Evolutionary conservation across 768 basidiomycete genomes (phyloP), one percentile per base, ranked within the genome.

Genomic region (Amanita fuliginea): DNA sequence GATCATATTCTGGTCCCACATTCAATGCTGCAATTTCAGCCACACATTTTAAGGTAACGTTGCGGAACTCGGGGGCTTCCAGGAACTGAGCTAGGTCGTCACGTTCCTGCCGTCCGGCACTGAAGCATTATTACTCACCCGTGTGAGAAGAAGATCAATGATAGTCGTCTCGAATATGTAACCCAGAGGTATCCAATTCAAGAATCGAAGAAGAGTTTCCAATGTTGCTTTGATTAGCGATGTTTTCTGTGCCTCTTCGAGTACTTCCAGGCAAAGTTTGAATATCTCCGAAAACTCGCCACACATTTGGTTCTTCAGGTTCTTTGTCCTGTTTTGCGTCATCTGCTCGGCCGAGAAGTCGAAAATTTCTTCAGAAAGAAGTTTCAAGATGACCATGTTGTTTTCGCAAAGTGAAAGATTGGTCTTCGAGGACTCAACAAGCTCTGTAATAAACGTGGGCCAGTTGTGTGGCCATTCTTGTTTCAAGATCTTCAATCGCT

Each of bases 391-490:
- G 65, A 92, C 79, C 96, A 99, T 99, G 71, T 99, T 99, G 76
- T 99, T 99, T 71, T 99, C 96, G 76, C 96, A 98, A 26, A 98
- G 78, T 2, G 89, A 83, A 35, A 97, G 79, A 62, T 93, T 97
- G 37, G 90, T 91, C 67, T 95, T 95, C 39, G 95, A 98, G 6
- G 95, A 96, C 57, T 93, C 86, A 52, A 98, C 93, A 41, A 98
- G 87, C 66, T 98, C 94, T 9, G 88, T 82, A 59, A 97, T 96
- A 72, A 97, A 98, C 18, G 78, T 88, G 28, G 95, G 94, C 96
- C 96, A 99, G 60, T 96, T 93, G 64, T 96, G 90, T 21, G 95
- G 95, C 96, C 96, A 99, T 64, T 97, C 96, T 72, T 98, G 96
- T 68, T 98, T 99, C 55, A 99, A 72, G 53, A 99, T 96, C 93